Conservation (phyloP, 495 filamentous ascomycete species). For the Aspergillus sclerotiicarbonarius region DNA sequence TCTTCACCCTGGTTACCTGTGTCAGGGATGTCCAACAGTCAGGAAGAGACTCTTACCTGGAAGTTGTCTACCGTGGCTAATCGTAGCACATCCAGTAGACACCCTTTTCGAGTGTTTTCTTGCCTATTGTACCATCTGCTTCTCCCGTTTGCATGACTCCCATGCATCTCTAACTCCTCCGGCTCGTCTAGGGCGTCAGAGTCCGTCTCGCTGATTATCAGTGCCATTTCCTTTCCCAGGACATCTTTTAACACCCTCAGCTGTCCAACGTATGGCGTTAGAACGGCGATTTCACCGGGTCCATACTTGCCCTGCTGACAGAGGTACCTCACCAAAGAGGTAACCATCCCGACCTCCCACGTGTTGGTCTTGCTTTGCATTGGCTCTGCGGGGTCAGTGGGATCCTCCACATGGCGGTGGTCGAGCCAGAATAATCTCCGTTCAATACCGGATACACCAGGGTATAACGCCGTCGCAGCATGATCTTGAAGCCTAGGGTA, state of each 20-base stretch:
- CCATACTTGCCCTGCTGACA: conserved; percentile 60
- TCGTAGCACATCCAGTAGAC: not conserved
- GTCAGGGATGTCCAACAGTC: conserved; percentile 42
- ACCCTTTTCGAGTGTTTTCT: conserved; percentile 24
- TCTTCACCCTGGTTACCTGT: conserved; percentile 58
- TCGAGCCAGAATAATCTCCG: conserved; percentile 70
- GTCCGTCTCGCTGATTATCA: conserved; percentile 58
- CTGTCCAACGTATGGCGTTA: conserved; percentile 72
- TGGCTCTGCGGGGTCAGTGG: conserved; percentile 18
- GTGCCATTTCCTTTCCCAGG: conserved; percentile 23
- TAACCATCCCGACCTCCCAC: conserved; percentile 64
- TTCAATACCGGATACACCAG: conserved; percentile 60
- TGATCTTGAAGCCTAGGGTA: conserved; percentile 65
- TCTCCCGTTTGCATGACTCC: not conserved
- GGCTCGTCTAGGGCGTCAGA: conserved; percentile 41
- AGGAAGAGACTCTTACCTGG: conserved; percentile 39
- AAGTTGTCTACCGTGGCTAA: conserved; percentile 9
- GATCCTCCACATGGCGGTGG: conserved; percentile 57
- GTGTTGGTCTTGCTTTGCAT: conserved; percentile 60
- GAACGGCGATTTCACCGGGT: conserved; percentile 64
- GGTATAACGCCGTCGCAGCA: conserved; percentile 43
- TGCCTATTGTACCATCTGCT: conserved; percentile 5
- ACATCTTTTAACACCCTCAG: conserved; percentile 44
- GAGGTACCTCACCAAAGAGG: conserved; percentile 62
- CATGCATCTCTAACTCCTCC: conserved; percentile 13